Evolutionary conservation across 805 yeast genomes (phyloP).

Genomic region (Vanderwaltozyma yarrowii): DNA sequence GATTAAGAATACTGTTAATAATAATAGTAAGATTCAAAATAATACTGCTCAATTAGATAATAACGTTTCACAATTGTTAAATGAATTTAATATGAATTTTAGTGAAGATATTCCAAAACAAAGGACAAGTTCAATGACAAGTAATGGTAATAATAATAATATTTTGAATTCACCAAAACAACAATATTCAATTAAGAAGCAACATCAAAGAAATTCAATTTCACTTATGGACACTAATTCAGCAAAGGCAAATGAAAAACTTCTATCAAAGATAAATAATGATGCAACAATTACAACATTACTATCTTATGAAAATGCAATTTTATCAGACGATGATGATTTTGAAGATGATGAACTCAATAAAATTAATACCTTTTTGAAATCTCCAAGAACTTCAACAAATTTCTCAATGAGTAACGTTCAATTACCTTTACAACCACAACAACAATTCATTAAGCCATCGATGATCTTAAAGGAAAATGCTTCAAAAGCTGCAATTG

Average conservation of each 20-base stretch:
- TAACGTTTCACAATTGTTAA: constrained; percentile 18
- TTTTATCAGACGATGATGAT: constrained; percentile 11
- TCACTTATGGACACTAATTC: background rate
- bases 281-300: background rate
- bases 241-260: background rate
- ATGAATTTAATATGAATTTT: constrained; percentile 6
- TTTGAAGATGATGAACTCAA: constrained; percentile 2
- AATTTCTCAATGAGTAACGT: background rate
- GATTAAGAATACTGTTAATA: constrained; percentile 1
- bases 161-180: background rate
- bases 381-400: constrained; percentile 5
- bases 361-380: constrained; percentile 3
- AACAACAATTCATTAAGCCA: constrained; percentile 20
- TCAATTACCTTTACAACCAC: background rate
- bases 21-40: constrained; percentile 1
- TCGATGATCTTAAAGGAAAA: constrained; percentile 22
- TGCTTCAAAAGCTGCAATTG: constrained; percentile 20
- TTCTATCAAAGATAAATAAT: constrained; percentile 2
- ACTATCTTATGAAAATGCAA: constrained; percentile 6
- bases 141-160: background rate
- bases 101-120: background rate
- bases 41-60: constrained; percentile 7
- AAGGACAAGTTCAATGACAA: background rate
- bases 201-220: background rate
- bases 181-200: background rate